Conservation (phyloP, 257 asterid genomes). For the Nicotiana attenuata region DNA sequence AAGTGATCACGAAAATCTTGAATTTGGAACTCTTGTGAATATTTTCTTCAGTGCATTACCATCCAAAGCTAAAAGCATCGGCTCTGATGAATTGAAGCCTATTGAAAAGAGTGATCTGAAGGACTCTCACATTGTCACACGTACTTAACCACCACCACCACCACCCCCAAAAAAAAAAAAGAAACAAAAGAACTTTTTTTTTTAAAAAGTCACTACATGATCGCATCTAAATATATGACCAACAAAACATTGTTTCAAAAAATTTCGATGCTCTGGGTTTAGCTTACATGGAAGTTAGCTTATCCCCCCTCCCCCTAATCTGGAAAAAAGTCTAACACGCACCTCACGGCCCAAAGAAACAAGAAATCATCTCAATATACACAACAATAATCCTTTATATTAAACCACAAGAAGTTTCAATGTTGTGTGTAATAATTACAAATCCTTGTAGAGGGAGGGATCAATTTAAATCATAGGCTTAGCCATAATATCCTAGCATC, state of each 20-base stretch:
- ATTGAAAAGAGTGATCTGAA: background rate
- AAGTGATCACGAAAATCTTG: background rate
- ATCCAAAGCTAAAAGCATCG: background rate
- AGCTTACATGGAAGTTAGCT: no score
- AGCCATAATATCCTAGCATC: background rate
- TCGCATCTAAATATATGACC: background rate
- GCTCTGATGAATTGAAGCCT: background rate
- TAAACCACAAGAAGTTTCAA: background rate
- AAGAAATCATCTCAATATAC: background rate
- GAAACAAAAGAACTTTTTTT: background rate
- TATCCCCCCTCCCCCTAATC: no score
- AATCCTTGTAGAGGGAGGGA: background rate
- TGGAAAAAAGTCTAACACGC: background rate
- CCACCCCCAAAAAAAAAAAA: background rate
- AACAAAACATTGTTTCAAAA: no score
- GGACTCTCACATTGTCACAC: background rate
- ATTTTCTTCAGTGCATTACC: background rate
- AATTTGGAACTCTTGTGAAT: background rate
- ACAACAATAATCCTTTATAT: background rate
- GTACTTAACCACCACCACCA: background rate
- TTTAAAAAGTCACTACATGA: background rate
- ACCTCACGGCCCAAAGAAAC: background rate
- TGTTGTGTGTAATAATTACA: background rate
- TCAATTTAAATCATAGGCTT: background rate
- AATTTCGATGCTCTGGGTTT: no score